These are phyloP conservation scores for Clausena lansium DNA, from an alignment of 345 rosid species.

Conservation along the genomic window DNA sequence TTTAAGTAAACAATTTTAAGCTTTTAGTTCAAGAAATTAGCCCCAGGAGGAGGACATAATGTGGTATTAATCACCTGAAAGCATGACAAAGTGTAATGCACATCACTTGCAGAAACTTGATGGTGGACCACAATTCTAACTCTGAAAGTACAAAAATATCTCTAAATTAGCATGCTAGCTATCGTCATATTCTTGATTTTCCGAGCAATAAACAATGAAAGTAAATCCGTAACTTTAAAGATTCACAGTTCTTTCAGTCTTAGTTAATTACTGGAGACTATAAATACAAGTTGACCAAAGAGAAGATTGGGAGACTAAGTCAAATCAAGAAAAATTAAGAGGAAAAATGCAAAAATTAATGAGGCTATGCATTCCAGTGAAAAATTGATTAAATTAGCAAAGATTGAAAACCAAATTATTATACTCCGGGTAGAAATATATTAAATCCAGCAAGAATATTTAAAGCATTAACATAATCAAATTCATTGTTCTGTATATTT, in stretches of 20 bases:
- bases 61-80: conserved; percentile 46
- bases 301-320: neutral
- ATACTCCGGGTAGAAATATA: neutral
- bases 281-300: neutral
- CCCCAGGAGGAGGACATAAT: neutral
- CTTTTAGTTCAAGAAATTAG: neutral
- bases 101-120: conserved; percentile 75
- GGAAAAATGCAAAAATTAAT: neutral
- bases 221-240: neutral
- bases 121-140: conserved; percentile 80
- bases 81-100: conserved; percentile 64
- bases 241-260: neutral
- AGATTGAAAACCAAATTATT: neutral
- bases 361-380: neutral
- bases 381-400: neutral
- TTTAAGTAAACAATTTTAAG: neutral
- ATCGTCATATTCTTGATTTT: neutral
- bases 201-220: neutral
- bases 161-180: neutral
- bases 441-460: neutral
- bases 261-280: neutral
- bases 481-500: neutral
- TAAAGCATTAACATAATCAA: neutral
- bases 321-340: neutral
- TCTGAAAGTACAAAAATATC: conserved; percentile 33